Evolutionary conservation across 441 rosid species (phyloP).

Genomic region (Omphalea diandra): DNA sequence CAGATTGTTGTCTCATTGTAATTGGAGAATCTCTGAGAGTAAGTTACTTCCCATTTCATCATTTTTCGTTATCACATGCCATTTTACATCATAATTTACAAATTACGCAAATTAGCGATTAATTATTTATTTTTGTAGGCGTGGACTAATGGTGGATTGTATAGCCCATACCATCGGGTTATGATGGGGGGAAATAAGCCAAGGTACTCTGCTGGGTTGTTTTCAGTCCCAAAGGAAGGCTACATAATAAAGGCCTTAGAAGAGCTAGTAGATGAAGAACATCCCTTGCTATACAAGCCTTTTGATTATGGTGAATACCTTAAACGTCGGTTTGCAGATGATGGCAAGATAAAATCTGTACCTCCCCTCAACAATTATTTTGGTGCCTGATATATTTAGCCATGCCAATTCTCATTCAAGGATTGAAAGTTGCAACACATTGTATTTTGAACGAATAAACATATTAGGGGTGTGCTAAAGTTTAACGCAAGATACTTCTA

Average conservation of each 20-base stretch:
- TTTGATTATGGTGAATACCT: conserved; percentile 21
- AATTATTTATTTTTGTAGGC: conserved; percentile 21
- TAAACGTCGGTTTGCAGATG: conserved; percentile 9
- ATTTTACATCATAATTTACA: too few relatives aligned
- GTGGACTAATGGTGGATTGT: conserved; percentile 24
- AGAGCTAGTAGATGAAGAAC: conserved; percentile 28
- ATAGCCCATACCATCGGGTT: conserved; percentile 21
- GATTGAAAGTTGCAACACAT: not conserved
- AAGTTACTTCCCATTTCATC: conserved; percentile 2
- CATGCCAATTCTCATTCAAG: not conserved
- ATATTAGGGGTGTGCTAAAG: too few relatives aligned
- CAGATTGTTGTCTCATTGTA: not conserved
- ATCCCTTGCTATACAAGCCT: conserved; percentile 31
- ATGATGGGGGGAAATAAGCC: conserved; percentile 26
- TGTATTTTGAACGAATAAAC: too few relatives aligned
- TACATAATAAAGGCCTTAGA: conserved; percentile 22
- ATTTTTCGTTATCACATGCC: too few relatives aligned
- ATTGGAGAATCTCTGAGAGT: conserved; percentile 25
- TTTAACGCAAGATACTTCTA: too few relatives aligned
- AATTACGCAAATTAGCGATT: too few relatives aligned
- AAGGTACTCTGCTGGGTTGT: conserved; percentile 24
- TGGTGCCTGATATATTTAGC: conserved; percentile 1
- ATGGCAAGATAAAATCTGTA: conserved; percentile 6
- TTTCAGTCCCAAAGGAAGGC: conserved; percentile 25
- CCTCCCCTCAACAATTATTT: conserved; percentile 19